Conservation (phyloP, 257 asterid species). For the Echites panduratus region DNA sequence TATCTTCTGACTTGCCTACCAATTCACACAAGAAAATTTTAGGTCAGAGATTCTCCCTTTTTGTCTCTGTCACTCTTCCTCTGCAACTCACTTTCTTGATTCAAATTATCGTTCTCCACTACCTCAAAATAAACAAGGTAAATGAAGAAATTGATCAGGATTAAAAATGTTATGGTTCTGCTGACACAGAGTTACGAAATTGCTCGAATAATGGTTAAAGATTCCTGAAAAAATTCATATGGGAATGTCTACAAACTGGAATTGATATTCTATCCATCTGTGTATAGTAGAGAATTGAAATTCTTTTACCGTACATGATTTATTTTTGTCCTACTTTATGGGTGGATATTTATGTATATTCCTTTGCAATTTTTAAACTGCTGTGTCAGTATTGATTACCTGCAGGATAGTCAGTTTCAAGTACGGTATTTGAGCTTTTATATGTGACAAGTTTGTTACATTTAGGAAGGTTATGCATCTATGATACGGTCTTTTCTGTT, state of each 20-base stretch:
- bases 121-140: not conserved
- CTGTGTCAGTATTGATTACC: not conserved
- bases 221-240: not conserved
- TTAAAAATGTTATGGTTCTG: not conserved
- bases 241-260: not conserved
- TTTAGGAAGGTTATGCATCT: not conserved
- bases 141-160: not conserved
- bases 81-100: not conserved
- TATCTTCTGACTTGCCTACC: constrained; percentile 17
- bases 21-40: constrained; percentile 23
- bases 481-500: not conserved
- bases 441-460: not conserved
- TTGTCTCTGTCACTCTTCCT: not conserved
- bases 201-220: not conserved
- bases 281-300: not conserved
- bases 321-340: not conserved
- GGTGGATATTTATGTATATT: not conserved
- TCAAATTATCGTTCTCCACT: not conserved
- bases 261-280: not conserved
- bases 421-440: not conserved
- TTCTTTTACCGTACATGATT: not conserved
- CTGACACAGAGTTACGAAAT: not conserved
- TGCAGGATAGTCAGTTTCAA: not conserved
- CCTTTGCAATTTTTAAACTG: not conserved
- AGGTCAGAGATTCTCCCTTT: constrained; percentile 22